Conservation (phyloP, 192 early-diverging fungal genomes). For the Coemansia sp. region DNA sequence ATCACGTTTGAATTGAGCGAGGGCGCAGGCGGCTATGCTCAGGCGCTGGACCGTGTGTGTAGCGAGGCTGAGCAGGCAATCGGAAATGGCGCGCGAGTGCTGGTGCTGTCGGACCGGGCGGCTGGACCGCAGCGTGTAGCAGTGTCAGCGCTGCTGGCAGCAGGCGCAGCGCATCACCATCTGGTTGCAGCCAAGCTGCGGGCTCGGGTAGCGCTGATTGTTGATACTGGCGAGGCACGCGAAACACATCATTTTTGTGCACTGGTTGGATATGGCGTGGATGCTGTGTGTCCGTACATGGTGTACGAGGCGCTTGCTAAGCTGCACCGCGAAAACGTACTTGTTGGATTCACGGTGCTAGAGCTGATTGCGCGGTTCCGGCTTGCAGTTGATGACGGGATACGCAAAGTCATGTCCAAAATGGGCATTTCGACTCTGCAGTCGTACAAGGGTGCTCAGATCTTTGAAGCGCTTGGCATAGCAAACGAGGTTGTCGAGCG, state of each 20-base stretch:
- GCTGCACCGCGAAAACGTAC: constrained; percentile 79
- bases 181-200: constrained; percentile 87
- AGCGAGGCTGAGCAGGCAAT: constrained; percentile 81
- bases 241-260: constrained; percentile 97
- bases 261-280: constrained; percentile 91
- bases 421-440: constrained; percentile 99
- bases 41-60: constrained; percentile 84
- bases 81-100: constrained; percentile 69
- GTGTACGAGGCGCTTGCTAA: constrained; percentile 87
- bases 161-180: constrained; percentile 93
- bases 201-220: constrained; percentile 80
- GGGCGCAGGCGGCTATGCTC: constrained; percentile 76
- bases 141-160: constrained; percentile 80
- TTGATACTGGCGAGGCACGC: constrained; percentile 91
- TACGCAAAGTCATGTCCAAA: constrained; percentile 99
- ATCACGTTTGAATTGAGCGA: constrained; percentile 78
- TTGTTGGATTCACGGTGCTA: constrained; percentile 55
- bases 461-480: constrained; percentile 95
- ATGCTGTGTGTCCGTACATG: constrained; percentile 93
- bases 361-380: constrained; percentile 81
- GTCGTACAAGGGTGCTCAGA: constrained; percentile 98
- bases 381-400: constrained; percentile 88
- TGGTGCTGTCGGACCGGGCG: constrained; percentile 79
- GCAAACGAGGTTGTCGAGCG: constrained; percentile 81
- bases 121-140: constrained; percentile 68